Evolutionary conservation across 306 rosid species (phyloP).

Genomic region (Rosa persica): DNA sequence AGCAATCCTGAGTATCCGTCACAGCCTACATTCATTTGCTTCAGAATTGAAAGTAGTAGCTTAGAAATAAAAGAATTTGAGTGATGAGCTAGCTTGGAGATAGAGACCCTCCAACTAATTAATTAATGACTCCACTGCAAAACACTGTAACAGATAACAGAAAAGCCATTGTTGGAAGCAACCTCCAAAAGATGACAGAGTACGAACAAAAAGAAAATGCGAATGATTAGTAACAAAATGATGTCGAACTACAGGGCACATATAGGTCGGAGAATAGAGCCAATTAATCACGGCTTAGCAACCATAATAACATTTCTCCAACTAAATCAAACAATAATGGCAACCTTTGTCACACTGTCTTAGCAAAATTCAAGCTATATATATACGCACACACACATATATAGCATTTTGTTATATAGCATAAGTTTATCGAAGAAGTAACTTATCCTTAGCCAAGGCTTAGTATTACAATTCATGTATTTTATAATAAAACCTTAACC

Average conservation of each 20-base stretch:
- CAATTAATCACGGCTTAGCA: not conserved
- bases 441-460: no score
- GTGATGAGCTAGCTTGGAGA: not conserved
- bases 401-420: no score
- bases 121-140: not conserved
- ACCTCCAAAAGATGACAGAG: not conserved
- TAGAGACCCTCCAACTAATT: constrained; percentile 5
- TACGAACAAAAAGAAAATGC: not conserved
- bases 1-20: not conserved
- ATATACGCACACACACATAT: no score
- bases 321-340: not conserved
- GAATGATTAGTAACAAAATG: not conserved
- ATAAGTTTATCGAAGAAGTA: no score
- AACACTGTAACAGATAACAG: not conserved
- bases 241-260: not conserved
- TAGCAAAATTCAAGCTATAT: no score
- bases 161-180: constrained; percentile 7
- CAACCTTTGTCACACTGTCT: not conserved
- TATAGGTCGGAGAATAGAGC: not conserved
- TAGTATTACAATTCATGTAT: no score
- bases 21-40: not conserved
- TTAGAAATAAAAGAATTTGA: not conserved
- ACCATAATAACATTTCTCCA: not conserved
- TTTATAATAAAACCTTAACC: no score
- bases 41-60: not conserved